A percentile compares a stretch with the other conserved stretches of the same genome.
These are phyloP conservation scores for Bacidia rubella DNA, from an alignment of 495 filamentous ascomycete genomes.

Conservation along the genomic window DNA sequence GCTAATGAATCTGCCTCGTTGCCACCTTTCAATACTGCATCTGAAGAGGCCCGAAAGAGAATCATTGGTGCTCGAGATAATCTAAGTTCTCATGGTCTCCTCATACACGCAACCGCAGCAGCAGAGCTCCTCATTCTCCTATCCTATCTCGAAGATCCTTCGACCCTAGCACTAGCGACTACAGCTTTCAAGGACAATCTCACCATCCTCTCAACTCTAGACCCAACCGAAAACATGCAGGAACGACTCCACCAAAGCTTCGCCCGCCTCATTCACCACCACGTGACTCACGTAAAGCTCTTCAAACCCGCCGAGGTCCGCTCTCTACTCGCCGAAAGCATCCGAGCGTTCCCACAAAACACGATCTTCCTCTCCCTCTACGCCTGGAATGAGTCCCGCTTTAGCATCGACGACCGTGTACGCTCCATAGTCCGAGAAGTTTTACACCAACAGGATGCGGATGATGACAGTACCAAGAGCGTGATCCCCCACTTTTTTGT, in stretches of 20 bases:
- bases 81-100: conserved; percentile 34
- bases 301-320: conserved; percentile 55
- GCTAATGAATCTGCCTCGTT: conserved; percentile 1
- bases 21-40: background rate
- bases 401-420: conserved; percentile 60
- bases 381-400: conserved; percentile 53
- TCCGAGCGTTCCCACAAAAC: conserved; percentile 58
- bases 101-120: conserved; percentile 35
- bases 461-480: conserved; percentile 25
- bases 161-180: conserved; percentile 25
- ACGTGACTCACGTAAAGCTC: conserved; percentile 39
- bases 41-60: conserved; percentile 23
- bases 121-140: conserved; percentile 49
- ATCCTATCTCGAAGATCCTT: conserved; percentile 40
- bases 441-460: conserved; percentile 21
- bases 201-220: conserved; percentile 21
- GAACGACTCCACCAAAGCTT: conserved; percentile 55
- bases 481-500: conserved; percentile 46
- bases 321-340: conserved; percentile 39
- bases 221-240: conserved; percentile 9
- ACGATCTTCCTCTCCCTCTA: conserved; percentile 62
- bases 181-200: conserved; percentile 40
- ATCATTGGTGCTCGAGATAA: conserved; percentile 43
- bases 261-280: conserved; percentile 53
- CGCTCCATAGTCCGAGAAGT: conserved; percentile 36